A percentile compares a stretch with the other conserved stretches of the same genome.
These are phyloP conservation scores for Populus tomentosa DNA, from an alignment of 441 rosid genomes.

Conservation along the genomic window DNA sequence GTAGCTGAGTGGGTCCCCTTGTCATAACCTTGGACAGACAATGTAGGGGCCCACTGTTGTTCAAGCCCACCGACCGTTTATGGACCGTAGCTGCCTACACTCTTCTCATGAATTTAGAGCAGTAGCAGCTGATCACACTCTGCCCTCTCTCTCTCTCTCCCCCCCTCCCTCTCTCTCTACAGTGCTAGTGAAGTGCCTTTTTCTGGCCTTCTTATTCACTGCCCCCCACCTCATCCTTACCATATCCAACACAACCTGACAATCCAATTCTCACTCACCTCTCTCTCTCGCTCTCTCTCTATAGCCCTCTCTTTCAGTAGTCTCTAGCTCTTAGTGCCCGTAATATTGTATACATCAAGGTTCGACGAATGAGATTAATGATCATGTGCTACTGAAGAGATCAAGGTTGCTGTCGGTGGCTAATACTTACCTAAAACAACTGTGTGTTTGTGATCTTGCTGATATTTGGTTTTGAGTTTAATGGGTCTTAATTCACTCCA, in stretches of 20 bases:
- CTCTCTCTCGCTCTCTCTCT: slow-evolving; percentile 17
- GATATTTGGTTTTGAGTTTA: not conserved
- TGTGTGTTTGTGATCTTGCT: not conserved
- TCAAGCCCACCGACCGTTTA: slow-evolving; percentile 52
- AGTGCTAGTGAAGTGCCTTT: slow-evolving; percentile 29
- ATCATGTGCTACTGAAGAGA: not conserved
- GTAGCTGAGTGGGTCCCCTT: slow-evolving; percentile 37
- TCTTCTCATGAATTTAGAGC: not conserved
- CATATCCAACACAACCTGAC: not conserved
- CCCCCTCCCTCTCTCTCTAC: not conserved
- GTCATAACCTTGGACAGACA: slow-evolving; percentile 22
- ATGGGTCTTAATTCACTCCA: slow-evolving; percentile 79
- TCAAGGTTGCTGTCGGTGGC: not conserved
- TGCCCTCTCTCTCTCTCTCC: not conserved
- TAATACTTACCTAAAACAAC: not conserved
- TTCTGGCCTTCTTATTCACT: slow-evolving; percentile 70
- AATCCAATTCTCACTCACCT: slow-evolving; percentile 6
- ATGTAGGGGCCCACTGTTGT: slow-evolving; percentile 36
- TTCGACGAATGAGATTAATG: not conserved
- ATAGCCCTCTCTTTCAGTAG: slow-evolving; percentile 4
- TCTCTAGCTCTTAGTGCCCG: not conserved
- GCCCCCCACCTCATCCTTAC: slow-evolving; percentile 26
- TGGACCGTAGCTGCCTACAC: slow-evolving; percentile 24
- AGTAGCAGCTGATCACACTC: not conserved
- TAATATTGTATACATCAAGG: not conserved